Conservation (phyloP, 192 early-diverging fungal genomes). For the Coemansia sp. region DNA sequence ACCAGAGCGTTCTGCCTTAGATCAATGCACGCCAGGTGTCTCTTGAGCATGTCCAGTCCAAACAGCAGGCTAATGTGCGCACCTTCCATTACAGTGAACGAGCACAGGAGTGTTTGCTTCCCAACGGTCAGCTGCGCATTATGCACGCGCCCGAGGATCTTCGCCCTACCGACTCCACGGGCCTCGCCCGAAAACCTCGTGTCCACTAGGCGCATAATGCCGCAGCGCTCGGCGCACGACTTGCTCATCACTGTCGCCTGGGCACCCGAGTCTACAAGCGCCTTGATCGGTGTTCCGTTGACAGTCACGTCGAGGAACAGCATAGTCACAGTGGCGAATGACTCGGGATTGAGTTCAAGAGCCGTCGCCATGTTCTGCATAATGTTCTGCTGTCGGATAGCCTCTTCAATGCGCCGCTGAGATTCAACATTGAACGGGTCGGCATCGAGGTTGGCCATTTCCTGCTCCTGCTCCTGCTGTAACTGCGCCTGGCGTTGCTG, state of each 20-base stretch:
- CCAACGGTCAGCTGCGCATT: conserved; percentile 82
- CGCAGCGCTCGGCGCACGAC: conserved; percentile 67
- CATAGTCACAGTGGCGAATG: conserved; percentile 88
- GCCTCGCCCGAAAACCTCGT: conserved; percentile 86
- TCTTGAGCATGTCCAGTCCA: conserved; percentile 94
- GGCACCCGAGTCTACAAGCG: conserved; percentile 96
- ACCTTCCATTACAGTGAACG: conserved; percentile 93
- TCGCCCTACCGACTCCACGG: conserved; percentile 92
- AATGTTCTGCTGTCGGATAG: conserved; percentile 82
- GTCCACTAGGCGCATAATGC: conserved; percentile 88
- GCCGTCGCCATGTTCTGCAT: conserved; percentile 78
- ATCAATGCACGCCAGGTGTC: conserved; percentile 91
- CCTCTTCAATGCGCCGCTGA: conserved; percentile 88
- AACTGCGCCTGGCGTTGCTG: conserved; percentile 5
- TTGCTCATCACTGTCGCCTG: conserved; percentile 88
- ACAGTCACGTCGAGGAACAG: conserved; percentile 89
- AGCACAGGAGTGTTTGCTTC: conserved; percentile 74
- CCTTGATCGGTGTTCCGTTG: conserved; percentile 85
- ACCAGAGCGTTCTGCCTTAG: conserved; percentile 75
- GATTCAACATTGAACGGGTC: conserved; percentile 92
- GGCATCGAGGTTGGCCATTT: conserved; percentile 58
- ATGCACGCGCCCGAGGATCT: conserved; percentile 94
- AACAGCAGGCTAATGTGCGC: conserved; percentile 88
- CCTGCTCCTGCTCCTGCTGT: conserved; percentile 14
- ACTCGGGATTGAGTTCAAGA: conserved; percentile 92